A percentile compares a stretch with the other conserved stretches of the same genome.
Conservation (phyloP, 2,329 filamentous ascomycete genomes). For the Calonectria ilicicola region DNA sequence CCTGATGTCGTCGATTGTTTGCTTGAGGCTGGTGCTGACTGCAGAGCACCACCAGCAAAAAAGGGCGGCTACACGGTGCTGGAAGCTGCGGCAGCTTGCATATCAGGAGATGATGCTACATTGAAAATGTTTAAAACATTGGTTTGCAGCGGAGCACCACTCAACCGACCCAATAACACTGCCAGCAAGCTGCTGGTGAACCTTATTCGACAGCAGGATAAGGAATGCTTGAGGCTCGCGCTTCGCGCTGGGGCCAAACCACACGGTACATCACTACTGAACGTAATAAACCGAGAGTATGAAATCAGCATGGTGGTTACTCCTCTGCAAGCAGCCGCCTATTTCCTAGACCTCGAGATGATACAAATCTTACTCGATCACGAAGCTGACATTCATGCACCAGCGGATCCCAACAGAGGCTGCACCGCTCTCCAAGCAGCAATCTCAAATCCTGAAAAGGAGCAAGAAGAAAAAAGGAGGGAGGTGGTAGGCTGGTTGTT, state of each 20-base stretch:
- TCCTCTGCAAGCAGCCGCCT: neutral
- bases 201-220: neutral
- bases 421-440: neutral
- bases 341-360: neutral
- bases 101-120: too few species aligned
- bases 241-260: constrained; percentile 1
- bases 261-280: neutral
- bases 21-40: constrained; percentile 4
- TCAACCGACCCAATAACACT: neutral
- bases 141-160: neutral
- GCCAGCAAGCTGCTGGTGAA: neutral
- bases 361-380: neutral
- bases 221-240: neutral
- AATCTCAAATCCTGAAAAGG: neutral
- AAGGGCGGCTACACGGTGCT: neutral
- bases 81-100: neutral
- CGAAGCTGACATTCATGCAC: neutral
- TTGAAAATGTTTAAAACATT: neutral
- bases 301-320: neutral
- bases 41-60: neutral
- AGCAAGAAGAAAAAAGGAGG: rapidly evolving
- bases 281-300: too few species aligned
- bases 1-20: neutral
- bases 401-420: neutral
- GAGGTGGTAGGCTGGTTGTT: neutral